Base-by-base conservation (phyloP, 129 eudicot species). In the Arctium minus region DNA sequence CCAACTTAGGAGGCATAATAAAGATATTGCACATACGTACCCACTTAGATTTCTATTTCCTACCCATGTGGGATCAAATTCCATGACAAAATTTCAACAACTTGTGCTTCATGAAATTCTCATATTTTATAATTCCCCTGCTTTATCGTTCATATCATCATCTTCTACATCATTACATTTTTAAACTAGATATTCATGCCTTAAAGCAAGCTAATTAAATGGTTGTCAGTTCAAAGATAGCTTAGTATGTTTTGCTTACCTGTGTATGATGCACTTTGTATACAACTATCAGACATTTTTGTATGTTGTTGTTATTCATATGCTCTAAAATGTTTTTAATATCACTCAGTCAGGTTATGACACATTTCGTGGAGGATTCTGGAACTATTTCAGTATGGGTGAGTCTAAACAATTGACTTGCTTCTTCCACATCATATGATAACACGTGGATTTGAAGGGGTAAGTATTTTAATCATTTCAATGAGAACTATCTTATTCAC, bases 351-450 rank as follows among this genome's bases (percentile, higher is more conserved):
- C 91, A 83, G 98, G 97, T 74, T 83, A 77, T 36, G 85, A 88
- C 85, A 92, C 98, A 50, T 95, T 76, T 72, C 97, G 97, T 75
- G 99, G 99, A 80, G 99, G 97, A 69, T 95, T 95, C 50, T 95
- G 99, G 99, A 95, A 95, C 84, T 95, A 95, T 86, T 95, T 96
- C 88, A 96, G 99, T 87, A 91, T 96, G 99, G 99, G 99, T 96
- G 76, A 91, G 94, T 83, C 40, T 38, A 42, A 62, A 48, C 7
- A 35, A 13, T 74, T 75, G 50, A 10, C 56, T 72, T 78, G 42
- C 22, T 10, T 70, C 5, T 77, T 29, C 48, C 65, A 73, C 32
- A 62, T n/a, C 29, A 32, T 37, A 38, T 38, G 42, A 29, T 11
- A 17, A 56, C 27, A 22, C 27, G 27, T 22, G 27, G 27, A 22